These are phyloP conservation scores for Endocarpon pusillum DNA, from an alignment of 495 filamentous ascomycete species.

Conservation along the genomic window DNA sequence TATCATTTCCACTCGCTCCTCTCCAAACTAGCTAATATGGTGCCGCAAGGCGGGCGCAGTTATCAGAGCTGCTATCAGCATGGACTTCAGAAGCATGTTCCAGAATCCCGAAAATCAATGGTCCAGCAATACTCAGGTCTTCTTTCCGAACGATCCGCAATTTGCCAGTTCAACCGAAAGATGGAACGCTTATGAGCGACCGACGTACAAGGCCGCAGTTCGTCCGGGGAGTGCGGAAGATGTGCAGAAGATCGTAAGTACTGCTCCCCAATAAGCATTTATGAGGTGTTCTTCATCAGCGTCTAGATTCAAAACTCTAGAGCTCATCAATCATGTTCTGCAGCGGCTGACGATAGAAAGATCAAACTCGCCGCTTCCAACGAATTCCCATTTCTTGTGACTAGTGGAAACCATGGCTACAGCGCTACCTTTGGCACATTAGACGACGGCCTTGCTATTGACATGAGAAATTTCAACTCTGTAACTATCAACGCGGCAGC, in stretches of 20 bases:
- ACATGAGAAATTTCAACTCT: constrained; percentile 22
- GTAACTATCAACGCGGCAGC: constrained; percentile 25
- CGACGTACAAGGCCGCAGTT: constrained; percentile 29
- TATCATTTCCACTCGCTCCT: too few species aligned
- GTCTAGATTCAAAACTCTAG: not conserved
- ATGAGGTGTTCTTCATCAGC: not conserved
- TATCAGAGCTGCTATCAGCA: not conserved
- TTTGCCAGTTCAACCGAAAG: constrained; percentile 26
- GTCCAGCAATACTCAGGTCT: constrained; percentile 26
- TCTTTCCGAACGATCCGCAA: constrained; percentile 22
- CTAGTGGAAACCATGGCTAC: constrained; percentile 29
- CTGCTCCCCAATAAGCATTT: constrained; percentile 2
- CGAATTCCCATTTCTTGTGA: constrained; percentile 32
- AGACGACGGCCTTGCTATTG: constrained; percentile 31
- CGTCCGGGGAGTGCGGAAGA: constrained; percentile 33
- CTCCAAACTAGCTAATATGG: not conserved
- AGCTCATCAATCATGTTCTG: not conserved
- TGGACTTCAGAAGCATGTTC: not conserved
- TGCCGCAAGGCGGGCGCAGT: too few species aligned
- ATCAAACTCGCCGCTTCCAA: constrained; percentile 28
- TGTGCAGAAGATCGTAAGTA: constrained; percentile 28
- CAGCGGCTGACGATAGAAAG: too few species aligned
- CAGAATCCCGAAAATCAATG: constrained; percentile 15
- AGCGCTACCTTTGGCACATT: constrained; percentile 25
- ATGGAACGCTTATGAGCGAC: constrained; percentile 23